Evolutionary conservation across 208 protist genomes (phyloP).

Genomic region (Wallacemonas sp.): DNA sequence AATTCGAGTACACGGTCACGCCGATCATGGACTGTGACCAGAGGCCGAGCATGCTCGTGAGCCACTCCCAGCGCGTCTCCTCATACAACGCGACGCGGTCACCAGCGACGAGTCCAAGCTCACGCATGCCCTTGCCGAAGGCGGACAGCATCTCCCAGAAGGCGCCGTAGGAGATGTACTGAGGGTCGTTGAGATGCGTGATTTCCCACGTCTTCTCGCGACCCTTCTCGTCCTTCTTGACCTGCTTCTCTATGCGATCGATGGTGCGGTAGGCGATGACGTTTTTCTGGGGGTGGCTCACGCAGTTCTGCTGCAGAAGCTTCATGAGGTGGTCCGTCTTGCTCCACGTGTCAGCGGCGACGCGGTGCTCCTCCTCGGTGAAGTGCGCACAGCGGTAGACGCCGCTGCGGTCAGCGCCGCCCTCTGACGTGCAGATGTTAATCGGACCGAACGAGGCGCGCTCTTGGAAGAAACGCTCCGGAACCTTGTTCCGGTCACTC

Average conservation of each 20-base stretch:
- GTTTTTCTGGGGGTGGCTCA: constrained; percentile 11
- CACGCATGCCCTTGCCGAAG: constrained; percentile 62
- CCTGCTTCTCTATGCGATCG: constrained; percentile 40
- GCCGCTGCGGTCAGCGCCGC: constrained; percentile 41
- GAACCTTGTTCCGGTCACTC: constrained; percentile 31
- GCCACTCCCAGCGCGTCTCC: constrained; percentile 91
- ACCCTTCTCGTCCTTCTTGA: constrained; percentile 52
- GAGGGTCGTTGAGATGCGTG: constrained; percentile 44
- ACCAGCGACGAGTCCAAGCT: constrained; percentile 43
- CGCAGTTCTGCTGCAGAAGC: constrained; percentile 38
- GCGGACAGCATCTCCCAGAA: constrained; percentile 55
- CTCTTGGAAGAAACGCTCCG: constrained; percentile 20
- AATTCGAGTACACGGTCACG: constrained; percentile 84
- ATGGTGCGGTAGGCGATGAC: constrained; percentile 63
- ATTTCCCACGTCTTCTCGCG: constrained; percentile 40
- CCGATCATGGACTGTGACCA: constrained; percentile 77
- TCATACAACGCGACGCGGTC: constrained; percentile 67
- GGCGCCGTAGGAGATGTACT: constrained; percentile 57
- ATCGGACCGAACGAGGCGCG: constrained; percentile 42
- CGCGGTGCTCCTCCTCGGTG: constrained; percentile 51
- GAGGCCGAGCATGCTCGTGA: constrained; percentile 56
- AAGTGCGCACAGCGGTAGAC: constrained; percentile 49
- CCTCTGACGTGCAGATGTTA: constrained; percentile 36
- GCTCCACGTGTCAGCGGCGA: constrained; percentile 8
- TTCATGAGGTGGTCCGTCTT: constrained; percentile 42